Conservation (phyloP, 306 rosid genomes). For the Prunus fruticosa region DNA sequence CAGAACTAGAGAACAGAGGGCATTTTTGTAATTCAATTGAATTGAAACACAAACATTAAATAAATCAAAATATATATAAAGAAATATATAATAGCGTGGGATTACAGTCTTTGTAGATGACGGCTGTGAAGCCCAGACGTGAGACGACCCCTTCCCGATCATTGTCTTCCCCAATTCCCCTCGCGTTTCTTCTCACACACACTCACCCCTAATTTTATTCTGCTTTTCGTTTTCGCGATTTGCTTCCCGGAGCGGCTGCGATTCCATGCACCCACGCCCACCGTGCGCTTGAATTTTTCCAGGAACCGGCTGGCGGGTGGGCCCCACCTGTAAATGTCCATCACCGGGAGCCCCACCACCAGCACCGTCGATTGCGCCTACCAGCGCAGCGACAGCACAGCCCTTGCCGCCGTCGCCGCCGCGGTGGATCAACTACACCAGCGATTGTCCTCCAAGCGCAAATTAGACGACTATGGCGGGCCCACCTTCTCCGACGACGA, state of each 20-base stretch:
- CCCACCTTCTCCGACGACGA: slow-evolving; percentile 44
- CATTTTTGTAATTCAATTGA: background rate
- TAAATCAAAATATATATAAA: background rate
- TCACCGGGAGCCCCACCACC: slow-evolving; percentile 44
- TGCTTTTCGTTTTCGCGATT: background rate
- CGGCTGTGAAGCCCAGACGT: slow-evolving; percentile 16
- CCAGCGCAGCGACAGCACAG: slow-evolving; percentile 32
- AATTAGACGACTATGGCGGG: slow-evolving; percentile 58
- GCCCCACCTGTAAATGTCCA: slow-evolving; percentile 66
- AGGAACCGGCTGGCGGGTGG: slow-evolving; percentile 30
- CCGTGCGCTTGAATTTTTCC: slow-evolving; percentile 13
- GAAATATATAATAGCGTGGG: background rate
- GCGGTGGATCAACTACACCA: slow-evolving; percentile 22
- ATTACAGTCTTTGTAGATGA: slow-evolving; percentile 17
- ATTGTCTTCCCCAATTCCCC: background rate
- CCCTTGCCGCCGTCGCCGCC: slow-evolving; percentile 3
- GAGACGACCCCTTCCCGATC: slow-evolving; percentile 11
- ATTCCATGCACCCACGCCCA: slow-evolving; percentile 17
- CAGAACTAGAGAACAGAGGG: background rate
- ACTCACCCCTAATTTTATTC: background rate
- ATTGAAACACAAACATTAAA: background rate
- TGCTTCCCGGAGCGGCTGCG: background rate
- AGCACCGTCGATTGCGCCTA: slow-evolving; percentile 42
- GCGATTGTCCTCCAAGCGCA: slow-evolving; percentile 62
- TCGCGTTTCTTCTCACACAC: background rate